A percentile compares a stretch with the other conserved stretches of the same genome.
phyloP scores from a whole-genome alignment of 2,329 filamentous ascomycete species.

The Lasiodiplodia sp. region DNA sequence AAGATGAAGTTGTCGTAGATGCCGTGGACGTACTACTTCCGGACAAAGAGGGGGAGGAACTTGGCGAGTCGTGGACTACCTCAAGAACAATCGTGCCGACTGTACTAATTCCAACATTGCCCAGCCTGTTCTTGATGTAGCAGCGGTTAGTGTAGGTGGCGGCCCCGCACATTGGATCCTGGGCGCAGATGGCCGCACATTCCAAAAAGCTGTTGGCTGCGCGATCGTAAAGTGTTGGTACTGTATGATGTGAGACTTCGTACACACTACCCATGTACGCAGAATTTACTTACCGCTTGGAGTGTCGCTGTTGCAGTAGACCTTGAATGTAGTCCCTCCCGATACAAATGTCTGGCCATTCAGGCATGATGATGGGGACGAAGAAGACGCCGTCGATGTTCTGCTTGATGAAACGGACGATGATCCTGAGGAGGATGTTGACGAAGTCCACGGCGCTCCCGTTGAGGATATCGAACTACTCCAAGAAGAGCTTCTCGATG shows the following conservation, averaged over 20 bases:
- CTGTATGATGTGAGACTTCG: not conserved
- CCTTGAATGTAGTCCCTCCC: not conserved
- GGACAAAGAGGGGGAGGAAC: not conserved
- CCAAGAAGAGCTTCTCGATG: no score
- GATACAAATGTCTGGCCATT: not conserved
- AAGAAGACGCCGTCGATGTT: not conserved
- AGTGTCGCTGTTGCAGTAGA: not conserved
- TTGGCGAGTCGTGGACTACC: not conserved
- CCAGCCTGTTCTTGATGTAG: not conserved
- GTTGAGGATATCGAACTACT: no score
- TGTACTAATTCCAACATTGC: not conserved
- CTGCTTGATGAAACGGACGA: not conserved
- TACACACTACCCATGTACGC: no score
- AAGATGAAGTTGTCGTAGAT: not conserved
- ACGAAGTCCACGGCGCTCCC: not conserved
- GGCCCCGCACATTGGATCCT: not conserved
- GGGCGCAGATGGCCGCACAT: not conserved
- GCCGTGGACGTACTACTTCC: not conserved
- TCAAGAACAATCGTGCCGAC: conserved; percentile 1
- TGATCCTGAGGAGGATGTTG: not conserved
- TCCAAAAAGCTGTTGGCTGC: not conserved
- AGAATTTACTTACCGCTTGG: not conserved
- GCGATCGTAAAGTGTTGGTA: not conserved
- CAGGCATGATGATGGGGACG: not conserved
- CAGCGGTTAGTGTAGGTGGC: conserved; percentile 5